Evolutionary conservation across 2,329 filamentous ascomycete genomes (phyloP).

Genomic region (Scytalidium lignicola): DNA sequence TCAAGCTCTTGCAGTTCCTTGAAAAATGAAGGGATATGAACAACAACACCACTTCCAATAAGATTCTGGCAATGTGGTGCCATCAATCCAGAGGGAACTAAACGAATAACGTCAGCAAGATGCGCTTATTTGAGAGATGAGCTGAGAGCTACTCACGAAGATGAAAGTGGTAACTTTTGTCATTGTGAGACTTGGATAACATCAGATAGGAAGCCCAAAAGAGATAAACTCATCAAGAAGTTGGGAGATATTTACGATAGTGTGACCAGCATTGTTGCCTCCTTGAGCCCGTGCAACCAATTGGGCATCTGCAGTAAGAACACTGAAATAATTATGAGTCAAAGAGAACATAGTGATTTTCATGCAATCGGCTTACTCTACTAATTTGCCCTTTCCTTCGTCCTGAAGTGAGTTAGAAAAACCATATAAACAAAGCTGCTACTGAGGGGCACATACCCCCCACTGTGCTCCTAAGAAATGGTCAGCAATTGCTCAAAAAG

Average conservation of each 20-base stretch:
- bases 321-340: not conserved
- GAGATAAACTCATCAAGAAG: not conserved
- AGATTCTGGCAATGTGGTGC: constrained; percentile 68
- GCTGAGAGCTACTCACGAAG: constrained; percentile 38
- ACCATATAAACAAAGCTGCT: not conserved
- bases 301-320: constrained; percentile 32
- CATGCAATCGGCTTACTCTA: constrained; percentile 1
- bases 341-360: not conserved
- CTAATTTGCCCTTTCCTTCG: constrained; percentile 6
- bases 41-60: constrained; percentile 65
- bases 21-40: constrained; percentile 64
- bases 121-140: constrained; percentile 25
- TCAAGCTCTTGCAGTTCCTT: constrained; percentile 57
- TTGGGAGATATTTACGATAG: not conserved
- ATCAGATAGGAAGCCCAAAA: not conserved
- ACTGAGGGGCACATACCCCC: not conserved
- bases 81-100: constrained; percentile 65
- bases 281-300: constrained; percentile 45
- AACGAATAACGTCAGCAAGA: constrained; percentile 43
- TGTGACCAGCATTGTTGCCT: constrained; percentile 51
- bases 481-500: not conserved
- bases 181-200: constrained; percentile 1
- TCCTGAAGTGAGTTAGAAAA: not conserved
- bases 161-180: constrained; percentile 29
- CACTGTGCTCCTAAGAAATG: not conserved